Conservation (phyloP, 75 land plant genomes). For the Gnetum montanum region DNA sequence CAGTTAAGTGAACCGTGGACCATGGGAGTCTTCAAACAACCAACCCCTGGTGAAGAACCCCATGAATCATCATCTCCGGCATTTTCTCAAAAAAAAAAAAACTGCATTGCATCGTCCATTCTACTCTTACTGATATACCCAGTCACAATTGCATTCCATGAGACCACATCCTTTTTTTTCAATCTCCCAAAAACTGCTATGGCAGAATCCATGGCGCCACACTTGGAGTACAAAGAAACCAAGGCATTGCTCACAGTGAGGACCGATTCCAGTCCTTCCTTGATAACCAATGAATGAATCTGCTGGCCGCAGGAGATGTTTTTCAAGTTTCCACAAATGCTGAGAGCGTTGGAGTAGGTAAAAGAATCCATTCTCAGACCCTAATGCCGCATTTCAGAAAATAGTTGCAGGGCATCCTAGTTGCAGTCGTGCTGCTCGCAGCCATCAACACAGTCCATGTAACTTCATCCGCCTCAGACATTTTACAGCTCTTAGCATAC, state of each 20-base stretch:
- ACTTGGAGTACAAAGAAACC: slow-evolving; percentile 32
- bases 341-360: slow-evolving; percentile 18
- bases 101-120: slow-evolving; percentile 17
- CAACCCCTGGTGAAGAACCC: no score
- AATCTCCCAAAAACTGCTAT: slow-evolving; percentile 15
- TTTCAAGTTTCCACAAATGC: slow-evolving; percentile 17
- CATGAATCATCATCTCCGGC: no score
- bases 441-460: slow-evolving; percentile 30
- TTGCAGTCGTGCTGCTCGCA: slow-evolving; percentile 17
- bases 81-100: slow-evolving; percentile 55
- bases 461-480: slow-evolving; percentile 12
- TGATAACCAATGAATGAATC: slow-evolving; percentile 18
- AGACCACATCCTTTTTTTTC: slow-evolving; percentile 18
- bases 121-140: slow-evolving; percentile 23
- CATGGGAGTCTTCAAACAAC: no score
- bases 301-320: slow-evolving; percentile 10
- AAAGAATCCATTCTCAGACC: slow-evolving; percentile 18
- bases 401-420: slow-evolving; percentile 20
- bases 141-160: slow-evolving; percentile 36
- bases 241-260: slow-evolving; percentile 22
- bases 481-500: slow-evolving; percentile 34
- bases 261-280: slow-evolving; percentile 11
- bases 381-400: slow-evolving; percentile 27
- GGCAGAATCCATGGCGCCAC: slow-evolving; percentile 23
- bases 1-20: no score